Conservation (phyloP, 495 filamentous ascomycete species). For the Xylaria sp. region DNA sequence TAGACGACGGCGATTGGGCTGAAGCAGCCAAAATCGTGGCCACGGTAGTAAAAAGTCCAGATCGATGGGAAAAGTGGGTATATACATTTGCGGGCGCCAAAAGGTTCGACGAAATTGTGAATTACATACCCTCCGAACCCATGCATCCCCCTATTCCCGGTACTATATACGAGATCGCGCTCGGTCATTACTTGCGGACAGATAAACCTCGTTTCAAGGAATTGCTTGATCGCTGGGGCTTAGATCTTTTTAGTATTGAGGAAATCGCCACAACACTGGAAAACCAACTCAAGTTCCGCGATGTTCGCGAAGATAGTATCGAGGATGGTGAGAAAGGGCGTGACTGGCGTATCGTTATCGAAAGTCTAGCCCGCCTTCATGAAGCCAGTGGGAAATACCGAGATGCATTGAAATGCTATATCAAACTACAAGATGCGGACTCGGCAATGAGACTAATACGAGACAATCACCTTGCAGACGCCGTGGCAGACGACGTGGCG, state of each 20-base stretch:
- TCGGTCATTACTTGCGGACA: constrained; percentile 81
- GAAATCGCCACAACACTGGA: constrained; percentile 74
- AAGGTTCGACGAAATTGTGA: constrained; percentile 87
- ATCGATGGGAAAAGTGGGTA: constrained; percentile 94
- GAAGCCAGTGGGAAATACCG: constrained; percentile 77
- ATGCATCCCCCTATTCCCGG: constrained; percentile 80
- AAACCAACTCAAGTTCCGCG: constrained; percentile 71
- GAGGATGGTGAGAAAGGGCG: constrained; percentile 69
- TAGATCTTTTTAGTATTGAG: constrained; percentile 79
- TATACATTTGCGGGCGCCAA: constrained; percentile 84
- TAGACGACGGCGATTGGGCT: constrained; percentile 74
- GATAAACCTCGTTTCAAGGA: constrained; percentile 74
- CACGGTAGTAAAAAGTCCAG: constrained; percentile 77
- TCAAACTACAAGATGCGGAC: constrained; percentile 89
- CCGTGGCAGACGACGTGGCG: constrained; percentile 85
- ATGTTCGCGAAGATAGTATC: constrained; percentile 71
- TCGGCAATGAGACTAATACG: constrained; percentile 83
- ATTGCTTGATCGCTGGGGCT: constrained; percentile 83
- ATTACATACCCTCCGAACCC: constrained; percentile 76
- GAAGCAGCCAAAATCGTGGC: constrained; percentile 78
- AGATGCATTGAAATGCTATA: constrained; percentile 87
- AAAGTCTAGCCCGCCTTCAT: constrained; percentile 82
- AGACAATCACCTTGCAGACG: constrained; percentile 83
- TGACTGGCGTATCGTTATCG: constrained; percentile 85
- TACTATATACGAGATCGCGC: constrained; percentile 83